phyloP scores from a whole-genome alignment of 2,329 filamentous ascomycete species.

The Arthroderma sp. region DNA sequence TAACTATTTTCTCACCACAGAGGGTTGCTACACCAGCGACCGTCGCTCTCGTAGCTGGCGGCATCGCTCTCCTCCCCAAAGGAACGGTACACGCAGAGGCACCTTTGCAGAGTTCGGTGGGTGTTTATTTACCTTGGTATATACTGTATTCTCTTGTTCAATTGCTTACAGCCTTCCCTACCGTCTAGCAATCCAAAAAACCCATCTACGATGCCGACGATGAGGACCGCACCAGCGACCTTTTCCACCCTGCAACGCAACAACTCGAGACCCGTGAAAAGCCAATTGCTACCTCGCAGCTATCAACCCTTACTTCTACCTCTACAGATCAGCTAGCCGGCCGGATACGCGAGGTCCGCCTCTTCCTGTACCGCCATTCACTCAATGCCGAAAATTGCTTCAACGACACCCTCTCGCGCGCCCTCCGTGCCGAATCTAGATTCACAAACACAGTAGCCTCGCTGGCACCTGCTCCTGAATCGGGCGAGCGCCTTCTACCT shows the following conservation, averaged over 20 bases:
- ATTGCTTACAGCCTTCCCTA: too few species aligned
- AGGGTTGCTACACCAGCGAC: constrained; percentile 21
- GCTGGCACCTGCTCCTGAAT: constrained; percentile 72
- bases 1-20: constrained; percentile 11
- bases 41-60: constrained; percentile 28
- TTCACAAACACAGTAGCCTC: constrained; percentile 83
- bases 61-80: constrained; percentile 27
- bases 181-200: constrained; percentile 8
- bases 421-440: constrained; percentile 73
- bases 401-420: constrained; percentile 67
- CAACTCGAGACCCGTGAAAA: neutral
- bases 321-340: constrained; percentile 80
- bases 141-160: too few species aligned
- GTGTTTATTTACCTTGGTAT: constrained; percentile 4
- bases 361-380: constrained; percentile 67
- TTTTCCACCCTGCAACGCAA: neutral
- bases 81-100: constrained; percentile 31
- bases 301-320: constrained; percentile 29
- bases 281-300: neutral
- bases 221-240: constrained; percentile 2
- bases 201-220: constrained; percentile 13
- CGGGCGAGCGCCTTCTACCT: constrained; percentile 78
- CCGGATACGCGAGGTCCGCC: constrained; percentile 65
- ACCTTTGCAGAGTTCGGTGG: constrained; percentile 22
- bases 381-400: constrained; percentile 65